Percentiles rank a stretch among this genome's conserved stretches.
Conservation (phyloP, 1,284 basidiomycete genomes). For the Sphagnurus paluster region DNA sequence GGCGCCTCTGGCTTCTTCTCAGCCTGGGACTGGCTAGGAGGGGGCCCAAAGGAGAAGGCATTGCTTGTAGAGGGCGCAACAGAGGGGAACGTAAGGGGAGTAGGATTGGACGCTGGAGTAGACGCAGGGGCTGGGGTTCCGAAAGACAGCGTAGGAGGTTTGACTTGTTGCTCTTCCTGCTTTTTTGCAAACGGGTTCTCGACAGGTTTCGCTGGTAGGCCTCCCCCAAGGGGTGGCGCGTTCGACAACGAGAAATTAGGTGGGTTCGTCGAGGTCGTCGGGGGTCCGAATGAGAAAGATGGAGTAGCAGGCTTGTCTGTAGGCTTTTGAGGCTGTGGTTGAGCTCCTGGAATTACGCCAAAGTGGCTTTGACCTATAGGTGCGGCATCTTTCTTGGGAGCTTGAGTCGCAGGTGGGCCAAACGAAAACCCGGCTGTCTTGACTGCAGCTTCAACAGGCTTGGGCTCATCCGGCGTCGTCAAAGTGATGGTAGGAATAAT, state of each 20-base stretch:
- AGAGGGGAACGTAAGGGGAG: neutral
- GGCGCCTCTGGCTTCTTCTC: constrained; percentile 6
- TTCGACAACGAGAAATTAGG: constrained; percentile 2
- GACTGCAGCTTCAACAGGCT: constrained; percentile 13
- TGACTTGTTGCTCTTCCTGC: constrained; percentile 8
- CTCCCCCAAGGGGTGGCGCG: neutral
- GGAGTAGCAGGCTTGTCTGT: constrained; percentile 7
- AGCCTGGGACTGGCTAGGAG: constrained; percentile 5
- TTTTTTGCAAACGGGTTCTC: constrained; percentile 10
- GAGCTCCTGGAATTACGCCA: constrained; percentile 4
- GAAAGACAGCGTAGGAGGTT: constrained; percentile 15
- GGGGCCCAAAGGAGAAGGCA: constrained; percentile 4
- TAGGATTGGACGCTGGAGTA: constrained; percentile 1
- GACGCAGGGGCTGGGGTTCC: constrained; percentile 10
- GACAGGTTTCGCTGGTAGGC: constrained; percentile 8
- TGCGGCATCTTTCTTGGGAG: constrained; percentile 10
- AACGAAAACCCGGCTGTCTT: constrained; percentile 17
- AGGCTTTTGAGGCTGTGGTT: constrained; percentile 8
- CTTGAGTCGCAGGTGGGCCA: constrained; percentile 10
- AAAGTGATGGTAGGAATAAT: constrained; percentile 32
- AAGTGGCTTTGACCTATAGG: neutral
- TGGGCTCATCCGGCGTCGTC: constrained; percentile 27
- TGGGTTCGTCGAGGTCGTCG: constrained; percentile 9
- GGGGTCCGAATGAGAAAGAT: constrained; percentile 8
- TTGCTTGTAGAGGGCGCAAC: neutral